Conservation (phyloP, 495 filamentous ascomycete genomes). For the Podospora sp. region DNA sequence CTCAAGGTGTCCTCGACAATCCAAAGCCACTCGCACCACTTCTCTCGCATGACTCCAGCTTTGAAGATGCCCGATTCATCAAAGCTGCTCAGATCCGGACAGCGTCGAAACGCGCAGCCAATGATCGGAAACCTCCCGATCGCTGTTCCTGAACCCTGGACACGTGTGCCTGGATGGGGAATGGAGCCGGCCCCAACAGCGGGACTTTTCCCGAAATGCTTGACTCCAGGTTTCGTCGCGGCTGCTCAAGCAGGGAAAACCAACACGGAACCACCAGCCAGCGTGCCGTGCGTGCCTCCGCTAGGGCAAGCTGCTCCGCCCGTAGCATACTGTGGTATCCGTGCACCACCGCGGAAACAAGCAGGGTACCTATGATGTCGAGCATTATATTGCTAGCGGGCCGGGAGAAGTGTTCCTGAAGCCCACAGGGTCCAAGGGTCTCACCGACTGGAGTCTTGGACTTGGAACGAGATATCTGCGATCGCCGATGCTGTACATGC, state of each 20-base stretch:
- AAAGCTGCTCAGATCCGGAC: constrained; percentile 6
- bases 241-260: neutral
- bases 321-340: neutral
- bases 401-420: neutral
- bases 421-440: constrained; percentile 2
- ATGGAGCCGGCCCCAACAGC: neutral
- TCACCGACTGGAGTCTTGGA: neutral
- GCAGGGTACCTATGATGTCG: neutral
- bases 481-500: constrained; percentile 6
- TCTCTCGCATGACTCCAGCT: neutral
- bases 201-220: neutral
- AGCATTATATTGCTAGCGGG: neutral
- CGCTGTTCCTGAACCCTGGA: constrained; percentile 25
- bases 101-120: constrained; percentile 25
- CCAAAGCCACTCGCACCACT: neutral
- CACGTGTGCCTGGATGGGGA: constrained; percentile 14
- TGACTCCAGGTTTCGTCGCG: neutral
- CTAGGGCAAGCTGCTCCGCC: neutral
- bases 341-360: neutral
- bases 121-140: constrained; percentile 31
- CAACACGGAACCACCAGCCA: neutral
- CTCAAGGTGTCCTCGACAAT: neutral
- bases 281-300: neutral
- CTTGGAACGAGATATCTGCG: constrained; percentile 3
- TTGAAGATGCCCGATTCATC: neutral